Evolutionary conservation across 1,139 yeast species (phyloP).

Genomic region (Casaregolazyma suthepensis): DNA sequence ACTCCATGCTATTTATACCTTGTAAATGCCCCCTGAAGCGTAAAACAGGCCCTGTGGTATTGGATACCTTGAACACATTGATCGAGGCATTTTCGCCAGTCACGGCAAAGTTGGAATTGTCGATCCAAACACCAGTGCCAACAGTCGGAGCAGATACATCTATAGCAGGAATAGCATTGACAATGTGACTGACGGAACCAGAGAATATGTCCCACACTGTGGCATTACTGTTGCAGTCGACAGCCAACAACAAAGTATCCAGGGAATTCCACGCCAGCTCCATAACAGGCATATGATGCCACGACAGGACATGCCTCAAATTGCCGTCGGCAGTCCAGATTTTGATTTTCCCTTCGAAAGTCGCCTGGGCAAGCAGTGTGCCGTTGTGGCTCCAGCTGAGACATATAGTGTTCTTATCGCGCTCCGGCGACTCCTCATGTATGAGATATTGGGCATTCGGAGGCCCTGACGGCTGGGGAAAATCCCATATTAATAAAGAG

Average conservation of each 20-base stretch:
- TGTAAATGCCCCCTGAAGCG: constrained; percentile 63
- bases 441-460: constrained; percentile 5
- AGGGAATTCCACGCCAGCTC: constrained; percentile 46
- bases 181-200: constrained; percentile 41
- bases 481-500: constrained; percentile 8
- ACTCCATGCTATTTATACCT: constrained; percentile 51
- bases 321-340: constrained; percentile 31
- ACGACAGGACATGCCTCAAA: constrained; percentile 51
- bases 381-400: constrained; percentile 30
- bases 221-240: constrained; percentile 38
- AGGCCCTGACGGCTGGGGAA: constrained; percentile 7
- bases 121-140: constrained; percentile 57
- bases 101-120: constrained; percentile 60
- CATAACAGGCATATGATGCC: constrained; percentile 50
- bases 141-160: constrained; percentile 27
- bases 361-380: constrained; percentile 27
- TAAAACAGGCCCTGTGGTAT: constrained; percentile 45
- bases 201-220: constrained; percentile 51
- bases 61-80: constrained; percentile 52
- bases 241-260: constrained; percentile 37
- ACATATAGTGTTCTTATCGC: constrained; percentile 27
- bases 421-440: constrained; percentile 10
- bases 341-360: constrained; percentile 30
- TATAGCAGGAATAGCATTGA: constrained; percentile 19
- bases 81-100: constrained; percentile 55